Conservation (phyloP, 2,329 filamentous ascomycete species). For the Diaporthe australafricana region DNA sequence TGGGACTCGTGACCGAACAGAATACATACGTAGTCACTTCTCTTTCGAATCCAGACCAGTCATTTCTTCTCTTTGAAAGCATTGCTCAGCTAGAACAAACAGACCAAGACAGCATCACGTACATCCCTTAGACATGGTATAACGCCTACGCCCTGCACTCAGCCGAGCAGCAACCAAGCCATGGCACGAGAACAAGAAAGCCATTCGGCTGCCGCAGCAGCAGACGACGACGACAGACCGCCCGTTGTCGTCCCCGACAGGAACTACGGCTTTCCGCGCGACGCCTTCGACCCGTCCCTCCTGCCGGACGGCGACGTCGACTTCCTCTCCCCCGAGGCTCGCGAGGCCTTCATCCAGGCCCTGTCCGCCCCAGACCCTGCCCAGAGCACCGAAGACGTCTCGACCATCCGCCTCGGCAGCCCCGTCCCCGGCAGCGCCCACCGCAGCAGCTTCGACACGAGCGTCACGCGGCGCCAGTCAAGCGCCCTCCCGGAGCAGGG, state of each 20-base stretch:
- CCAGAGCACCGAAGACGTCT: conserved; percentile 69
- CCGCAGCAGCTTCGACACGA: conserved; percentile 49
- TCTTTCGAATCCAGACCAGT: neutral
- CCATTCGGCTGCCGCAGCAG: conserved; percentile 4
- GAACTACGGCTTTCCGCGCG: conserved; percentile 68
- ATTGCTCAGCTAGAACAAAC: neutral
- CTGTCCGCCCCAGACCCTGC: conserved; percentile 83
- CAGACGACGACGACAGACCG: conserved; percentile 30
- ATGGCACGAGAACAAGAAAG: neutral
- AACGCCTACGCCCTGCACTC: neutral
- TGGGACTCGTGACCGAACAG: neutral
- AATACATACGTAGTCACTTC: neutral
- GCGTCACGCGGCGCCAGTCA: conserved; percentile 55
- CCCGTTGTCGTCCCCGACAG: conserved; percentile 45
- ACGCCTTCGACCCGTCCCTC: conserved; percentile 74
- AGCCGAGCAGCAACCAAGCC: conserved; percentile 7
- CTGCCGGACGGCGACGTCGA: conserved; percentile 85
- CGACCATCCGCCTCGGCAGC: conserved; percentile 55
- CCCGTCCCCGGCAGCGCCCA: conserved; percentile 48
- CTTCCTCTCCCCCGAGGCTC: conserved; percentile 79
- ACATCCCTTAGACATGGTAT: conserved; percentile 23
- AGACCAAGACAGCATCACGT: conserved; percentile 5
- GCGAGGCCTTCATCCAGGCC: conserved; percentile 83
- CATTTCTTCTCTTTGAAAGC: neutral
- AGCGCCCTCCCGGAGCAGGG: conserved; percentile 43